These are phyloP conservation scores for Candida taoyuanica DNA, from an alignment of 805 yeast species.

Conservation along the genomic window DNA sequence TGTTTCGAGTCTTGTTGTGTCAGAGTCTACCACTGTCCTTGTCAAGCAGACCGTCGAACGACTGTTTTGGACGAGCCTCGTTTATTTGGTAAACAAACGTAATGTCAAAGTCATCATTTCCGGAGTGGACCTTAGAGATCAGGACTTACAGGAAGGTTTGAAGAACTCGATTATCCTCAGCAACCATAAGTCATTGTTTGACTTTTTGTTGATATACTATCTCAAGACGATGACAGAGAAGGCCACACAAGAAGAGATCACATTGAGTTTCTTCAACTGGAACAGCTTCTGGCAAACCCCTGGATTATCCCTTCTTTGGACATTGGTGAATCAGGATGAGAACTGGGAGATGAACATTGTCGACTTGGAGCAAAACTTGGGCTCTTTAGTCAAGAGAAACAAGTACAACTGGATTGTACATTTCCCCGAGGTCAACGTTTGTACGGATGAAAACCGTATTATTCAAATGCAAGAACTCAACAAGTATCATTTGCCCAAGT, in stretches of 20 bases:
- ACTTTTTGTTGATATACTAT: slow-evolving; percentile 49
- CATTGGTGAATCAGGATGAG: slow-evolving; percentile 57
- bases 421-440: slow-evolving; percentile 84
- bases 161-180: slow-evolving; percentile 35
- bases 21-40: slow-evolving; percentile 2
- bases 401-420: slow-evolving; percentile 59
- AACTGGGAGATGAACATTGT: slow-evolving; percentile 46
- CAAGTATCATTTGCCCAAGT: slow-evolving; percentile 54
- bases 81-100: slow-evolving; percentile 22
- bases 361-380: slow-evolving; percentile 33
- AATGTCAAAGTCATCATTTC: slow-evolving; percentile 26
- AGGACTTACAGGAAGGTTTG: slow-evolving; percentile 19
- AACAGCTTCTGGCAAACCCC: slow-evolving; percentile 61
- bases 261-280: slow-evolving; percentile 66
- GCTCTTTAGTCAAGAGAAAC: slow-evolving; percentile 30
- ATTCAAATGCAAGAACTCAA: slow-evolving; percentile 52
- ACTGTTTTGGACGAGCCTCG: slow-evolving; percentile 18
- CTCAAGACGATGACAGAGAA: slow-evolving; percentile 28
- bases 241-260: slow-evolving; percentile 16
- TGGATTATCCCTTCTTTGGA: slow-evolving; percentile 39
- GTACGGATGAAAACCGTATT: slow-evolving; percentile 42
- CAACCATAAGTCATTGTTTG: slow-evolving; percentile 69
- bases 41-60: slow-evolving; percentile 3
- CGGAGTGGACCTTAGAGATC: slow-evolving; percentile 24
- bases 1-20: slow-evolving; percentile 2